phyloP scores from a whole-genome alignment of 1,284 basidiomycete genomes.

The Apiotrichum akiyoshidainum region DNA sequence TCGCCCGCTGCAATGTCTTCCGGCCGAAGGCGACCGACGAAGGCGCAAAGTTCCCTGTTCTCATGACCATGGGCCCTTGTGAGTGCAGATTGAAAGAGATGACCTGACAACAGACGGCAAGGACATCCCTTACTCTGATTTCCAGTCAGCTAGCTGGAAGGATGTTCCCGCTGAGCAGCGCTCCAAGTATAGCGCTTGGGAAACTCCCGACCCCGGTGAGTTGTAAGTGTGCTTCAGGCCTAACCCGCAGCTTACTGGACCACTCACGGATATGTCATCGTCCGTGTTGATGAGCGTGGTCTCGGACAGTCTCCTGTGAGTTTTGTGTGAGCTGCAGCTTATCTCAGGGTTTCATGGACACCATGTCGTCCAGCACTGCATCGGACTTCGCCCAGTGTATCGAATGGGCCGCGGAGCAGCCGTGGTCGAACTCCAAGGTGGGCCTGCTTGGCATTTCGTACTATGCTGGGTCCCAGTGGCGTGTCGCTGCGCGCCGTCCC shows the following conservation, averaged over 20 bases:
- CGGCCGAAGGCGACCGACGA: too few species aligned
- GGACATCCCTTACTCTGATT: slow-evolving; percentile 36
- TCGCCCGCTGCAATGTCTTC: too few species aligned
- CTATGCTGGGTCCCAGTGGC: slow-evolving; percentile 44
- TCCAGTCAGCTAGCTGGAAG: slow-evolving; percentile 30
- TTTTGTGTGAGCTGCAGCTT: too few species aligned
- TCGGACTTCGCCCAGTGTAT: slow-evolving; percentile 41
- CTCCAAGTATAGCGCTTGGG: slow-evolving; percentile 39
- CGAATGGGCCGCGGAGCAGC: slow-evolving; percentile 46
- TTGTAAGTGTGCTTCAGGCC: too few species aligned
- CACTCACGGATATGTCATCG: slow-evolving; percentile 40
- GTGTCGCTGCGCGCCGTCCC: slow-evolving; percentile 43
- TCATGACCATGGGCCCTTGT: too few species aligned
- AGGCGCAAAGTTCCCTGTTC: too few species aligned
- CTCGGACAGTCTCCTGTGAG: slow-evolving; percentile 36
- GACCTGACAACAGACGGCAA: too few species aligned
- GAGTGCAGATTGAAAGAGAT: too few species aligned
- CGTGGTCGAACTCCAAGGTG: too few species aligned
- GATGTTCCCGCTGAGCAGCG: slow-evolving; percentile 27
- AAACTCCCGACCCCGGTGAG: slow-evolving; percentile 40
- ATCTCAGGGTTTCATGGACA: too few species aligned
- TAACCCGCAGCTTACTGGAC: too few species aligned
- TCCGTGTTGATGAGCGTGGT: slow-evolving; percentile 45
- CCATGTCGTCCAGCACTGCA: too few species aligned
- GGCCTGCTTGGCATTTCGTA: slow-evolving; percentile 46